phyloP scores from a whole-genome alignment of 306 rosid genomes.

The Sechiopsis laciniata region DNA sequence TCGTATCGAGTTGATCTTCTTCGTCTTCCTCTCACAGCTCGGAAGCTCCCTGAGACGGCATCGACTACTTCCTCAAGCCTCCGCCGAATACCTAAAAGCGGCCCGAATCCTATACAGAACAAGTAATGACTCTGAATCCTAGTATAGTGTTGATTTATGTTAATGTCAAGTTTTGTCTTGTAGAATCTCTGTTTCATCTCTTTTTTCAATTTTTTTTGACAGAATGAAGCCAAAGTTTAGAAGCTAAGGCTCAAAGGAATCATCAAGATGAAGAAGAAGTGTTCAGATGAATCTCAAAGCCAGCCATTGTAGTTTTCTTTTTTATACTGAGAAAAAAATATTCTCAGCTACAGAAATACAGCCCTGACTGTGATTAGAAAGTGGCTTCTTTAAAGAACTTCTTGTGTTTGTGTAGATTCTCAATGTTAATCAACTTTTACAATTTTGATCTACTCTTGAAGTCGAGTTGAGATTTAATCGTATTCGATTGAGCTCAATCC shows the following conservation, averaged over 20 bases:
- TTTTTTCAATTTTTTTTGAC: not conserved
- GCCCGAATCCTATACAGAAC: constrained; percentile 79
- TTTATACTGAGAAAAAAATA: not conserved
- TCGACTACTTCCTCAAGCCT: constrained; percentile 43
- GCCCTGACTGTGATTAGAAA: not conserved
- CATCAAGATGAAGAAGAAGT: too few relatives aligned
- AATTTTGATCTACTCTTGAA: not conserved
- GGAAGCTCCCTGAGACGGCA: not conserved
- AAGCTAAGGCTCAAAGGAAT: too few relatives aligned
- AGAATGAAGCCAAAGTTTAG: too few relatives aligned
- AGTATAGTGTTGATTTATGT: not conserved
- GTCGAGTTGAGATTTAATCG: not conserved
- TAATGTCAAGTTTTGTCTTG: not conserved
- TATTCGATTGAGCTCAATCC: not conserved
- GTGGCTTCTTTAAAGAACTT: constrained; percentile 10
- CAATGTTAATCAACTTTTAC: not conserved
- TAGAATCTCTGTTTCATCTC: not conserved
- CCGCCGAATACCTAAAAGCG: constrained; percentile 61
- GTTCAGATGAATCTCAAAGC: too few relatives aligned
- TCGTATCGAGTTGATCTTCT: constrained; percentile 3
- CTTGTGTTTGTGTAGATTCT: constrained; percentile 11
- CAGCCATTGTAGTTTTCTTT: not conserved
- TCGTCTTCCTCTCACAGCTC: not conserved
- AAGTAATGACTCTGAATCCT: constrained; percentile 38
- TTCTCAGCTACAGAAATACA: not conserved